Evolutionary conservation across 2,329 filamentous ascomycete species (phyloP).

Genomic region (Nemania bipapillata): DNA sequence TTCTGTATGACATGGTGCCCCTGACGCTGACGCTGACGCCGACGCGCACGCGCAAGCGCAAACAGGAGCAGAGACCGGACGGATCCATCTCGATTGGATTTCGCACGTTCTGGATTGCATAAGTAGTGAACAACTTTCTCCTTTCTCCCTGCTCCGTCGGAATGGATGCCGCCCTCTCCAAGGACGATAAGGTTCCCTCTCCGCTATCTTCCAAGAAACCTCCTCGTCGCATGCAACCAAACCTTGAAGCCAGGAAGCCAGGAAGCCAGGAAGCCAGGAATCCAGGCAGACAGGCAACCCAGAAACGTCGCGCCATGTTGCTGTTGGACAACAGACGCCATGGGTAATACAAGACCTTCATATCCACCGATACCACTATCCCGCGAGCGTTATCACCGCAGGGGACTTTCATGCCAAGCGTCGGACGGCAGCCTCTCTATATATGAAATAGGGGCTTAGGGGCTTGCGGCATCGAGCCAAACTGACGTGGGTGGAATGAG

Average conservation of each 20-base stretch:
- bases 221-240: constrained; percentile 12
- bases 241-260: constrained; percentile 35
- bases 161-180: background rate
- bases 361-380: background rate
- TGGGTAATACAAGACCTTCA: background rate
- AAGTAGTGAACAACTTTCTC: constrained; percentile 18
- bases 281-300: no score
- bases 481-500: background rate
- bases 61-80: background rate
- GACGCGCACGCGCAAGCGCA: no score
- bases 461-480: background rate
- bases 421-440: background rate
- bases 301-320: background rate
- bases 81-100: background rate
- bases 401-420: background rate
- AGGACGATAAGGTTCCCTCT: constrained; percentile 27
- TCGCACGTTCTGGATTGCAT: constrained; percentile 19
- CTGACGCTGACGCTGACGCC: no score
- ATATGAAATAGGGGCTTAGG: background rate
- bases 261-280: no score
- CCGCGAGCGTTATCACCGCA: background rate
- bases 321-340: background rate
- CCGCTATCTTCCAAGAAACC: constrained; percentile 19
- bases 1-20: no score
- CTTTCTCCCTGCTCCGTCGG: background rate